Evolutionary conservation across 2,329 filamentous ascomycete genomes (phyloP).

Genomic region (Penicillium sp.): DNA sequence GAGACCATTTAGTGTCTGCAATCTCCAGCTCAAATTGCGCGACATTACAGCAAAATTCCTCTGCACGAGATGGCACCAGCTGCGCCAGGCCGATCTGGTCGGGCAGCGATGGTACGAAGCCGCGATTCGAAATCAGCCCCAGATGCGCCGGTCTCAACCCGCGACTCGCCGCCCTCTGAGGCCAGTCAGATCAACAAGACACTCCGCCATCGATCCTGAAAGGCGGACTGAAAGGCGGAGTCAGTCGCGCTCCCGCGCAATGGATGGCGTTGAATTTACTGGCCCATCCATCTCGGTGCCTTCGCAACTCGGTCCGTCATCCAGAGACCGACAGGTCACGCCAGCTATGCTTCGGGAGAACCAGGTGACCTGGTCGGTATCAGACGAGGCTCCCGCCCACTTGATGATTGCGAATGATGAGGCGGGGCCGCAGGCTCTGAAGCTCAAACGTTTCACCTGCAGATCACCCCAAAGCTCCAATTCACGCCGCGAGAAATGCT

Average conservation of each 20-base stretch:
- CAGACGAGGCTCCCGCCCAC: not conserved
- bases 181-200: not conserved
- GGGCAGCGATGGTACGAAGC: not conserved
- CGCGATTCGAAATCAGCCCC: not conserved
- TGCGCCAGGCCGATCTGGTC: not conserved
- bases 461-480: not conserved
- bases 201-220: not conserved
- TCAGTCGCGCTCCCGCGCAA: too few relatives aligned
- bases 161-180: not conserved
- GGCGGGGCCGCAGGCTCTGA: not conserved
- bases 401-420: not conserved
- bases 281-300: not conserved
- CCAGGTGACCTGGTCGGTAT: not conserved
- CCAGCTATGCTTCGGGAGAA: not conserved
- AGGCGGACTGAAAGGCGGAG: too few relatives aligned
- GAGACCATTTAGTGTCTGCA: not conserved
- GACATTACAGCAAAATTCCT: not conserved
- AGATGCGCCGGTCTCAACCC: not conserved
- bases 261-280: not conserved
- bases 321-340: not conserved
- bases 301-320: not conserved
- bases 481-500: not conserved
- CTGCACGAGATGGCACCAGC: not conserved
- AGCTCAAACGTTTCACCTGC: not conserved
- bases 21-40: not conserved